These are phyloP conservation scores for Suhomyces pyralidae DNA, from an alignment of 805 yeast species.

Conservation along the genomic window DNA sequence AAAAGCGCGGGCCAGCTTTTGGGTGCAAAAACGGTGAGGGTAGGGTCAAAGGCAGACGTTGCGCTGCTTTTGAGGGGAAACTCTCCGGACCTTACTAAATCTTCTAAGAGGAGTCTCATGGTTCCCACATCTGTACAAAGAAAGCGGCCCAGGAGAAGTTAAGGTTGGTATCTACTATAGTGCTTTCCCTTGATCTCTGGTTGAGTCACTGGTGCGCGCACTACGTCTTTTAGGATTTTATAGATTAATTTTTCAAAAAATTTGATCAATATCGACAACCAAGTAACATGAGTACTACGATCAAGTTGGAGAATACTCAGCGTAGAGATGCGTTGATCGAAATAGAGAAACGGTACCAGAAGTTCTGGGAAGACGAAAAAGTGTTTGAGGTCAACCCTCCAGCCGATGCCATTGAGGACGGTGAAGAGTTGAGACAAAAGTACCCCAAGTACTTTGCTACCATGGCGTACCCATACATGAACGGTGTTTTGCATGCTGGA, in stretches of 20 bases:
- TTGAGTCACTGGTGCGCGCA: background rate
- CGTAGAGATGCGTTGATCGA: conserved; percentile 93
- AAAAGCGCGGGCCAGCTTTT: conserved; percentile 37
- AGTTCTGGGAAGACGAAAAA: conserved; percentile 82
- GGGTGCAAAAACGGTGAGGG: conserved; percentile 26
- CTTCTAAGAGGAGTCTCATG: conserved; percentile 6
- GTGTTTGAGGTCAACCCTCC: conserved; percentile 90
- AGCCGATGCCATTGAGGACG: conserved; percentile 40
- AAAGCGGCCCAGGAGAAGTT: background rate
- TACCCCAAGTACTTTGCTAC: conserved; percentile 87
- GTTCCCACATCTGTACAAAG: conserved; percentile 10
- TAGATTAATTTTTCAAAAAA: background rate
- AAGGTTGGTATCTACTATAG: too few relatives aligned
- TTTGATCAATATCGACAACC: background rate
- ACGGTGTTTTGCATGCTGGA: conserved; percentile 97
- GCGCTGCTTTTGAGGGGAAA: background rate
- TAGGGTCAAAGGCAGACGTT: conserved; percentile 5
- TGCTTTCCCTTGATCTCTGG: background rate
- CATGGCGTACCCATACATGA: conserved; percentile 99
- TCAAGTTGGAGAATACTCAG: conserved; percentile 62
- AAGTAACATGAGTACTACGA: conserved; percentile 36
- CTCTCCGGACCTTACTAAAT: background rate
- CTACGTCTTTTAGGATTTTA: background rate
- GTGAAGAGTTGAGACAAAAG: conserved; percentile 69
- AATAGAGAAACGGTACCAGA: conserved; percentile 85